Evolutionary conservation across 106 monocot genomes (phyloP), one percentile per base, ranked within the genome.

Genomic region (Dendrobium chrysotoxum): DNA sequence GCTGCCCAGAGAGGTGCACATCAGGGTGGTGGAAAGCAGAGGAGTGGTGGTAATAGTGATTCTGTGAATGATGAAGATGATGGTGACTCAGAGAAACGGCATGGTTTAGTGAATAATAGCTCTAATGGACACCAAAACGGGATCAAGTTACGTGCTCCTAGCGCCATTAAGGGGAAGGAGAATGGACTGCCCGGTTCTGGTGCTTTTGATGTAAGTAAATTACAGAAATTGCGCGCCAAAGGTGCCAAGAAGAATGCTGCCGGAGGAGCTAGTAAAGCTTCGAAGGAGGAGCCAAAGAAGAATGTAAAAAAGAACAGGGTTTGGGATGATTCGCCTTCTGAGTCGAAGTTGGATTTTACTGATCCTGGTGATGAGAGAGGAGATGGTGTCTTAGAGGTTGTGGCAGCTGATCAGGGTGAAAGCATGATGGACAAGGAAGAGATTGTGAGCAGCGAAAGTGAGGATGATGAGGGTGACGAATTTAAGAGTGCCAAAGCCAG

Each of bases 391-490:
- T 79, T 40, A 31, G 89, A 91, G 46, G 84, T 87, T 53, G 86
- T 88, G 68, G 81, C 72, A n/a, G 91, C 85, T 39, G 80, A 84
- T 75, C 85, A 89, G 76, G 98, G 98, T 57, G 89, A 95, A 81
- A 98, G 98, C 85, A 92, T 95, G 98, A 98, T 98, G 98, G 98
- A 98, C 83, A 91, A 86, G 76, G 93, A 96, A 74, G 93, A 96
- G 41, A 74, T 84, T 68, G 38, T 88, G 77, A 95, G 87, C 77
- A 96, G 96, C 42, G 96, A 94, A 21, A 97, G 94, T 82, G 97
- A 98, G 75, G 79, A 72, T 35, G 96, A 94, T 53, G 91, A 89
- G 5, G 92, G 89, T n/a, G 92, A 85, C 76, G 88, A 76, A 47
- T 73, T 79, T 67, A 87, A 90, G 75, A 82, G 74, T 82, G 79